phyloP scores from a whole-genome alignment of 73 alveolate species.

The Halteria grandinella region DNA sequence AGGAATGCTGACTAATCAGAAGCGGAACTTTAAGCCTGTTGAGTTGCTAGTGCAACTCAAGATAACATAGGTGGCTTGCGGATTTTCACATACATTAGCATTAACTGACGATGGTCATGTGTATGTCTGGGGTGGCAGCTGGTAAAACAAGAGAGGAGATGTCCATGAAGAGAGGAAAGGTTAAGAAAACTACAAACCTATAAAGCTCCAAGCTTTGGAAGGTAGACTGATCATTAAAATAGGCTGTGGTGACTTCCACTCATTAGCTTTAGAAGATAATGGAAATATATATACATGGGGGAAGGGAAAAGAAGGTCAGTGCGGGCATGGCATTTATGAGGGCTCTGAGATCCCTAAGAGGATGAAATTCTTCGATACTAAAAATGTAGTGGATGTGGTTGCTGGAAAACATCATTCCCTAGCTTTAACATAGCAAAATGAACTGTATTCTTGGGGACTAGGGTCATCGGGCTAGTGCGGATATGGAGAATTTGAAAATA shows the following conservation, averaged over 20 bases:
- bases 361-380: constrained; percentile 76
- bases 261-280: constrained; percentile 91
- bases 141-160: constrained; percentile 91
- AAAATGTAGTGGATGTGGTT: constrained; percentile 70
- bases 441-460: constrained; percentile 94
- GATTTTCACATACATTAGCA: constrained; percentile 71
- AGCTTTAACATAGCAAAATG: constrained; percentile 85
- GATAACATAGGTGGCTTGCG: constrained; percentile 57
- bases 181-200: constrained; percentile 49
- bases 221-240: constrained; percentile 75
- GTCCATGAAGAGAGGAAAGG: constrained; percentile 54
- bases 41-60: constrained; percentile 18
- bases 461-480: constrained; percentile 98
- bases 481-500: constrained; percentile 82
- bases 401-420: constrained; percentile 98
- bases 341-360: constrained; percentile 86
- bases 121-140: constrained; percentile 88
- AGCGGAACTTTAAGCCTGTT: constrained; percentile 46
- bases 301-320: constrained; percentile 97
- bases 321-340: constrained; percentile 94
- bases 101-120: constrained; percentile 55
- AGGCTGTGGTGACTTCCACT: constrained; percentile 98
- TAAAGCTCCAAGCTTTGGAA: constrained; percentile 57
- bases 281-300: constrained; percentile 98
- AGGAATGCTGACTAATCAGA: constrained; percentile 46